Evolutionary conservation across 2,329 filamentous ascomycete species (phyloP).

Genomic region (Dactylellina cionopaga): DNA sequence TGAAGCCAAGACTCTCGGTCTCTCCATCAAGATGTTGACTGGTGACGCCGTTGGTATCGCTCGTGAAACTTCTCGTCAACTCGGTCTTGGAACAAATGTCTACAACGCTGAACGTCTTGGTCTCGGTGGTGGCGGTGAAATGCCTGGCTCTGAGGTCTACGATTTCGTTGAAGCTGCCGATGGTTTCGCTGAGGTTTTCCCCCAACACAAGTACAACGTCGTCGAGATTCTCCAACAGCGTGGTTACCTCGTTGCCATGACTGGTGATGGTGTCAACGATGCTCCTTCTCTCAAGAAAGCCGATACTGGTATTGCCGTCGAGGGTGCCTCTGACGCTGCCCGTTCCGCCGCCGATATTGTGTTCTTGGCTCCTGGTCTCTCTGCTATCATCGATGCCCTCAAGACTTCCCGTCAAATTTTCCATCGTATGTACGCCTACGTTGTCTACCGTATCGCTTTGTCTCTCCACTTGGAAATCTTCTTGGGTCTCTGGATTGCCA

Average conservation of each 20-base stretch:
- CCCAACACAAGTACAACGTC: constrained; percentile 94
- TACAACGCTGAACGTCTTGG: constrained; percentile 93
- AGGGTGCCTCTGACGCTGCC: constrained; percentile 89
- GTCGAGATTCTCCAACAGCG: constrained; percentile 93
- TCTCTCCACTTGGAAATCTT: constrained; percentile 92
- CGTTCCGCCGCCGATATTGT: constrained; percentile 93
- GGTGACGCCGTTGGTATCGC: constrained; percentile 94
- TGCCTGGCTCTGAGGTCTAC: constrained; percentile 92
- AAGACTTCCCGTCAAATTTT: constrained; percentile 95
- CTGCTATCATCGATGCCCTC: constrained; percentile 89
- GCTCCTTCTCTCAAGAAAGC: constrained; percentile 92
- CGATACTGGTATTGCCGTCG: constrained; percentile 94
- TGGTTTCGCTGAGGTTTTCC: constrained; percentile 94
- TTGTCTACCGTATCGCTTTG: constrained; percentile 92
- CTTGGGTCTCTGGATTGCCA: constrained; percentile 89
- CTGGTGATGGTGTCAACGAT: constrained; percentile 94
- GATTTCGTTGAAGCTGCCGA: constrained; percentile 95
- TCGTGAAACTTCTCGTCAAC: constrained; percentile 87
- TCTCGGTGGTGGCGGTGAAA: constrained; percentile 87
- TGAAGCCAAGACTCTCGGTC: constrained; percentile 85
- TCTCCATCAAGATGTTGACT: constrained; percentile 96
- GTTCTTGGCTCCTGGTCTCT: constrained; percentile 89
- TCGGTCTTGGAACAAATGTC: constrained; percentile 90
- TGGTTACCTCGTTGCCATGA: constrained; percentile 95
- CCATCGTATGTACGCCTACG: constrained; percentile 96